phyloP scores from a whole-genome alignment of 2,329 filamentous ascomycete species.

The Cucurbitaria berberidis region DNA sequence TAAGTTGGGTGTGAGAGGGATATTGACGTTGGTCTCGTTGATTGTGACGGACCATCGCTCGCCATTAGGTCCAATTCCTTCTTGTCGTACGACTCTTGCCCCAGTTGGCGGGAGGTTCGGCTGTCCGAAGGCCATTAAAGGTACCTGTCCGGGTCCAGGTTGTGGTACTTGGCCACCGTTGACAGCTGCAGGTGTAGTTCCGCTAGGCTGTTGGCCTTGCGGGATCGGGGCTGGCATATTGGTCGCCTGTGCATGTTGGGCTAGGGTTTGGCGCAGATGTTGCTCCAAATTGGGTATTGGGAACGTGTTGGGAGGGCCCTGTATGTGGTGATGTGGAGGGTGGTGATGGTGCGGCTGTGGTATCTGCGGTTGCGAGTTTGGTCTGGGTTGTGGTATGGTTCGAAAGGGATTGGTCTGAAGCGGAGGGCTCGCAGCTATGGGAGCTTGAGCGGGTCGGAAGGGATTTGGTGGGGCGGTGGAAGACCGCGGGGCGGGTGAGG shows the following conservation, averaged over 20 bases:
- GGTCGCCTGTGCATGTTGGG: constrained; percentile 16
- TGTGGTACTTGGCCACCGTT: constrained; percentile 12
- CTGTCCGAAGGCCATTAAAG: constrained; percentile 1
- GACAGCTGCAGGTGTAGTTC: constrained; percentile 11
- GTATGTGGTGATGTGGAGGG: constrained; percentile 22
- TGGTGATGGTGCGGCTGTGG: constrained; percentile 19
- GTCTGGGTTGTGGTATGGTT: constrained; percentile 32
- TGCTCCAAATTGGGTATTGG: constrained; percentile 30
- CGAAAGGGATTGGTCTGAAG: constrained; percentile 43
- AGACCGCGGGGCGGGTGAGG: constrained; percentile 31
- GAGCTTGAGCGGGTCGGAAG: constrained; percentile 28
- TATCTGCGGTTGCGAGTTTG: constrained; percentile 36
- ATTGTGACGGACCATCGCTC: constrained; percentile 60
- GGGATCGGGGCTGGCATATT: constrained; percentile 8
- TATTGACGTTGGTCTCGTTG: constrained; percentile 53
- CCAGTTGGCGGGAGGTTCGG: constrained; percentile 28
- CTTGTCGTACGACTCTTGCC: constrained; percentile 56
- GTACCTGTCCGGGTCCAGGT: constrained; percentile 1
- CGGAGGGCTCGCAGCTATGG: constrained; percentile 24
- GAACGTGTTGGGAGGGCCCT: constrained; percentile 17
- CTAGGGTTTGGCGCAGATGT: constrained; percentile 32
- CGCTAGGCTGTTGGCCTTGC: constrained; percentile 5
- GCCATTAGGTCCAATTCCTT: constrained; percentile 59
- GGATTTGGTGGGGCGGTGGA: constrained; percentile 49
- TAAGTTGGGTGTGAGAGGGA: constrained; percentile 26